phyloP scores from a whole-genome alignment of 768 basidiomycete genomes.

The Suillus weaverae region DNA sequence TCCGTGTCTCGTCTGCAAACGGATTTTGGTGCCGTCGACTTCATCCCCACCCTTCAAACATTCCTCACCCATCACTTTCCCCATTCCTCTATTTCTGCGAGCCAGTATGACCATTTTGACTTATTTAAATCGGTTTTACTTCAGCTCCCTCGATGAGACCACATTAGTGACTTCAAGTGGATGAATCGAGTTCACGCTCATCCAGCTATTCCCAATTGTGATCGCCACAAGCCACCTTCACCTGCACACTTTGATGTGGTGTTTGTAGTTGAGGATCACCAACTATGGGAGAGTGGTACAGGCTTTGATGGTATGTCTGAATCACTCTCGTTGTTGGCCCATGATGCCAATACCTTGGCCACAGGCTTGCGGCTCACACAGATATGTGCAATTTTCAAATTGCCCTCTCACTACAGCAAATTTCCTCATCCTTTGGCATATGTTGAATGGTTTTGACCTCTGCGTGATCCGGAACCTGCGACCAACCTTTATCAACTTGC shows the following conservation, averaged over 20 bases:
- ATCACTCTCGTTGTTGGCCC: background rate
- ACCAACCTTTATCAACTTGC: constrained; percentile 1
- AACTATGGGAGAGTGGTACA: background rate
- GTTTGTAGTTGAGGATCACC: background rate
- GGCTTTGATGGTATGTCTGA: background rate
- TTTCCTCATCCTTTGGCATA: constrained; percentile 23
- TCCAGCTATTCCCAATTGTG: background rate
- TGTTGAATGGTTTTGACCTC: constrained; percentile 27
- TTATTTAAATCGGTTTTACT: background rate
- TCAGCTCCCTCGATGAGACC: background rate
- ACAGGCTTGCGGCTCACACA: constrained; percentile 26
- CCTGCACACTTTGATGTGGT: background rate
- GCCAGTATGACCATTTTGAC: background rate
- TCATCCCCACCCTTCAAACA: constrained; percentile 6
- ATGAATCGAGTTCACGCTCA: background rate
- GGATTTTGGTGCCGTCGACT: constrained; percentile 8
- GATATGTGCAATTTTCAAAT: constrained; percentile 27
- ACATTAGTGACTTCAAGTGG: background rate
- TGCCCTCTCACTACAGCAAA: constrained; percentile 15
- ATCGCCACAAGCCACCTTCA: background rate
- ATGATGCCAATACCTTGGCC: background rate
- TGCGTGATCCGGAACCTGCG: constrained; percentile 4
- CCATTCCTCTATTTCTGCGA: background rate
- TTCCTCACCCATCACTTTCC: background rate
- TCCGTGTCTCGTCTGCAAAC: background rate